Evolutionary conservation across 345 rosid genomes (phyloP).

Genomic region (Dipteronia sinensis): DNA sequence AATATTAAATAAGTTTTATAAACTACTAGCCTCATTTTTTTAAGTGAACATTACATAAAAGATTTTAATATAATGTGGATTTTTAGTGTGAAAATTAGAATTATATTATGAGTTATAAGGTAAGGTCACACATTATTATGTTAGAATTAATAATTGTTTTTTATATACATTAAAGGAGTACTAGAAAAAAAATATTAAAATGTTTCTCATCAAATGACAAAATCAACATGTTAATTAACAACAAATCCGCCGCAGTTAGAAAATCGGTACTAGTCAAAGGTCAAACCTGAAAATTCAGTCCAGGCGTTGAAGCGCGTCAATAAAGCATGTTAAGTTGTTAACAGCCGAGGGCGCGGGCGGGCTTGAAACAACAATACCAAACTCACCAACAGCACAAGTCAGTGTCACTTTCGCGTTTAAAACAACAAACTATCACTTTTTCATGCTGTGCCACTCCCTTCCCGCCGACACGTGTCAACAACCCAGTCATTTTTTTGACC

Average conservation of each 20-base stretch:
- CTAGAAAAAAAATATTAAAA: no score
- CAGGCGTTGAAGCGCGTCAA: slow-evolving; percentile 17
- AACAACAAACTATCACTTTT: background rate
- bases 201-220: no score
- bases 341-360: background rate
- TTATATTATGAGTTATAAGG: background rate
- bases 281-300: background rate
- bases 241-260: background rate
- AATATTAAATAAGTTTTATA: no score
- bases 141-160: no score
- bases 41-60: no score
- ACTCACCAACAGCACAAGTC: background rate
- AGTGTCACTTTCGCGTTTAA: background rate
- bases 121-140: background rate
- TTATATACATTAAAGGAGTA: no score
- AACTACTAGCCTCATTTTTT: no score
- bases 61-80: no score
- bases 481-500: background rate
- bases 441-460: background rate
- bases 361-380: no score
- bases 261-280: background rate
- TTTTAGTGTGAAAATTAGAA: background rate
- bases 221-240: background rate
- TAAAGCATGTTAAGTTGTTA: background rate
- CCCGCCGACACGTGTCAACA: slow-evolving; percentile 1